These are phyloP conservation scores for Saccharum officinarum DNA, from an alignment of 176 grass and related monocot species.

Conservation along the genomic window DNA sequence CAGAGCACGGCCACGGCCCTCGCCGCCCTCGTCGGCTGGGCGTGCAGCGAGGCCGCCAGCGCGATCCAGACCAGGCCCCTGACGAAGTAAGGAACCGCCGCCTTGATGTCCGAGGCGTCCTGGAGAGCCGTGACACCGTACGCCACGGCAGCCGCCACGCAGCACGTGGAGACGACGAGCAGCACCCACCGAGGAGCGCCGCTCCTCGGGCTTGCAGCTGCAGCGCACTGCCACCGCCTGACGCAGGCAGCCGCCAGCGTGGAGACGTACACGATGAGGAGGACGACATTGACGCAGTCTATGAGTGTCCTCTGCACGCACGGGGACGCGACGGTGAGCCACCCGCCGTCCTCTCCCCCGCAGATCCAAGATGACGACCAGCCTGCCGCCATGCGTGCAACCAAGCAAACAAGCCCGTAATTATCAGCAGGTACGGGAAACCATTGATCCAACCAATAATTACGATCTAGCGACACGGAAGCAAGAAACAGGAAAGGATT, in stretches of 20 bases:
- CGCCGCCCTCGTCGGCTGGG: slow-evolving; percentile 39
- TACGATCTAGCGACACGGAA: too few species aligned
- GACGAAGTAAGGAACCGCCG: slow-evolving; percentile 27
- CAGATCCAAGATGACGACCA: slow-evolving; percentile 43
- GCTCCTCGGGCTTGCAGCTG: neutral
- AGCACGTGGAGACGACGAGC: slow-evolving; percentile 32
- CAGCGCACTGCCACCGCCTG: neutral
- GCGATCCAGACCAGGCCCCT: slow-evolving; percentile 52
- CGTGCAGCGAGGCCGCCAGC: slow-evolving; percentile 56
- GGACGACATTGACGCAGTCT: slow-evolving; percentile 33
- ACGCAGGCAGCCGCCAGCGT: slow-evolving; percentile 23
- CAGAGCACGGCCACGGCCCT: slow-evolving; percentile 47
- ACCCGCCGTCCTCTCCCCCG: neutral
- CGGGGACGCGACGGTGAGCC: slow-evolving; percentile 19
- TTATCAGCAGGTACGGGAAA: neutral
- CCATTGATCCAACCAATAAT: too few species aligned
- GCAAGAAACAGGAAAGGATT: neutral
- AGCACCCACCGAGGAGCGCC: neutral
- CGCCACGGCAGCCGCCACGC: neutral
- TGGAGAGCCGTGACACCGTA: slow-evolving; percentile 27
- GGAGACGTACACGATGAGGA: slow-evolving; percentile 29
- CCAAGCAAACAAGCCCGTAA: neutral
- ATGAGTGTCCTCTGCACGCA: slow-evolving; percentile 50
- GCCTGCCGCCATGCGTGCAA: slow-evolving; percentile 8
- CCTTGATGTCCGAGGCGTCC: neutral